Evolutionary conservation across 2,329 filamentous ascomycete genomes (phyloP).

Genomic region (Fusarium chuoi): DNA sequence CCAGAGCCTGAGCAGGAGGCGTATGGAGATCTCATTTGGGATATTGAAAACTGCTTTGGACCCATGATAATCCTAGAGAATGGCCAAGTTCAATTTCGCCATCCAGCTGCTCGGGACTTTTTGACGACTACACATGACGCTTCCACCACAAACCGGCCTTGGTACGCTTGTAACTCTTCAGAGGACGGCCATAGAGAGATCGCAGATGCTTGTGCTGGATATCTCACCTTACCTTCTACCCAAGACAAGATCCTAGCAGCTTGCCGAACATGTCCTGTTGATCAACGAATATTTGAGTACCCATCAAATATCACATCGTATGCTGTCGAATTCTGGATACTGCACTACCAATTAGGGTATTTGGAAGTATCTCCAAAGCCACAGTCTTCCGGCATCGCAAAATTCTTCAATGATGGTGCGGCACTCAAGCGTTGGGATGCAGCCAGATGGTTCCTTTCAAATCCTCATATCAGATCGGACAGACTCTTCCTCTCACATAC

Average conservation of each 20-base stretch:
- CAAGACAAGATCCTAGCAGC: neutral
- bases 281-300: neutral
- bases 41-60: neutral
- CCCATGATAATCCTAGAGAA: neutral
- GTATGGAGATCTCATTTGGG: neutral
- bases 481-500: fast-evolving
- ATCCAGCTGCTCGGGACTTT: neutral
- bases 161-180: neutral
- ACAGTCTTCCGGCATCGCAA: fast-evolving
- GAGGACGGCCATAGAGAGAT: neutral
- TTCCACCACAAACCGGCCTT: fast-evolving
- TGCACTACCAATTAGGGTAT: neutral
- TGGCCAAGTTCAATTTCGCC: neutral
- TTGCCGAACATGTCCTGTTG: neutral
- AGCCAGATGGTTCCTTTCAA: neutral
- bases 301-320: neutral
- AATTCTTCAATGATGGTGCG: neutral
- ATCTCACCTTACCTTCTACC: neutral
- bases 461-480: neutral
- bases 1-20: fast-evolving
- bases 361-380: too few species aligned
- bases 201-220: neutral
- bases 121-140: neutral
- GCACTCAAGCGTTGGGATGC: neutral
- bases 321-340: neutral